Conservation (phyloP, 176 grass and related monocot genomes). For the Hordeum marinum region DNA sequence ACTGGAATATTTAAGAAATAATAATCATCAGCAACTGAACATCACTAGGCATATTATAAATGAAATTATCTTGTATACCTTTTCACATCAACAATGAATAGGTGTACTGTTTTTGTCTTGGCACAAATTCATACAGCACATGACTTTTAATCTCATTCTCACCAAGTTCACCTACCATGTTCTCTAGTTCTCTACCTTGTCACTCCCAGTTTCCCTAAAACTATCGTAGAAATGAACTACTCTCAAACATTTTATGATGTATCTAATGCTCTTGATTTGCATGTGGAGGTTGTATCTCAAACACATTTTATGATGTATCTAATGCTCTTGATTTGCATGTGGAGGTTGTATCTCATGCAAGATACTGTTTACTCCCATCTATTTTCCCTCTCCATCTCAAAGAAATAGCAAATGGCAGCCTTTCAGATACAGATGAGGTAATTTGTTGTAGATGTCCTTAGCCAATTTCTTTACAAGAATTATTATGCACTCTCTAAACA, state of each 20-base stretch:
- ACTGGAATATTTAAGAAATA: constrained; percentile 54
- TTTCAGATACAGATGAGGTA: background rate
- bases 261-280: background rate
- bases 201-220: background rate
- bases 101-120: background rate
- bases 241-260: background rate
- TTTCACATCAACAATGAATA: background rate
- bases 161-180: background rate
- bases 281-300: background rate
- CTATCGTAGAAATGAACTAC: background rate
- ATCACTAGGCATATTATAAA: background rate
- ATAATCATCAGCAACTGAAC: background rate
- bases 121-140: background rate
- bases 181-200: background rate
- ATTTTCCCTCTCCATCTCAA: background rate
- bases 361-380: background rate
- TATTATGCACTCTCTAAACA: background rate
- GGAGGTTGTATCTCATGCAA: background rate
- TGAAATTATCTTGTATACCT: background rate
- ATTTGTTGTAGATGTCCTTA: background rate
- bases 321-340: background rate
- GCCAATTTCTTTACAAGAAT: background rate
- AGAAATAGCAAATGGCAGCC: background rate
- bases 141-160: background rate
- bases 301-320: background rate